phyloP scores from a whole-genome alignment of 176 grass and related monocot species.

The Rhynchospora breviuscula region DNA sequence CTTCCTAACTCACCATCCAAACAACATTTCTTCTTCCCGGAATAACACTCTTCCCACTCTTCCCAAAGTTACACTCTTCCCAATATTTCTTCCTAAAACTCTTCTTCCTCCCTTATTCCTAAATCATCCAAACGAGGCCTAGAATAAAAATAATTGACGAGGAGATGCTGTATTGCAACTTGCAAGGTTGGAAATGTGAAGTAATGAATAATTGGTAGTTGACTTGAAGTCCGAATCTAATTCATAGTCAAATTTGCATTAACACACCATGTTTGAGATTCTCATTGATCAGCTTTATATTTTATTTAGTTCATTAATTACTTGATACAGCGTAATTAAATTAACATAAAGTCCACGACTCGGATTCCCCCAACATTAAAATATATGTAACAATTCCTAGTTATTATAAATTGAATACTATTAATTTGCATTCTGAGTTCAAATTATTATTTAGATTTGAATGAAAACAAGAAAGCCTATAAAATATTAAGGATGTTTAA shows the following conservation, averaged over 20 bases:
- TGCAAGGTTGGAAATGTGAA: slow-evolving; percentile 2
- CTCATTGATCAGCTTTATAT: neutral
- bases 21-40: too few relatives aligned
- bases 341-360: neutral
- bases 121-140: too few relatives aligned
- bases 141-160: neutral
- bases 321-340: neutral
- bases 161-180: neutral
- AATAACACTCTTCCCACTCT: too few relatives aligned
- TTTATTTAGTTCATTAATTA: slow-evolving; percentile 14
- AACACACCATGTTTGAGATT: slow-evolving; percentile 7
- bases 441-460: too few relatives aligned
- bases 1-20: too few relatives aligned
- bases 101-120: too few relatives aligned
- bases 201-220: slow-evolving; percentile 19
- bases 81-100: too few relatives aligned
- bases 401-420: too few relatives aligned
- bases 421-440: too few relatives aligned
- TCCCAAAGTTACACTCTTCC: too few relatives aligned
- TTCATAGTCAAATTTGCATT: slow-evolving; percentile 19
- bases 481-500: too few relatives aligned
- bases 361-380: neutral
- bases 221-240: slow-evolving; percentile 21
- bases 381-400: neutral
- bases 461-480: too few relatives aligned